Percentiles rank a stretch among this genome's conserved stretches.
Conservation (phyloP, 73 alveolate genomes). For the Tetrahymena elliotti region DNA sequence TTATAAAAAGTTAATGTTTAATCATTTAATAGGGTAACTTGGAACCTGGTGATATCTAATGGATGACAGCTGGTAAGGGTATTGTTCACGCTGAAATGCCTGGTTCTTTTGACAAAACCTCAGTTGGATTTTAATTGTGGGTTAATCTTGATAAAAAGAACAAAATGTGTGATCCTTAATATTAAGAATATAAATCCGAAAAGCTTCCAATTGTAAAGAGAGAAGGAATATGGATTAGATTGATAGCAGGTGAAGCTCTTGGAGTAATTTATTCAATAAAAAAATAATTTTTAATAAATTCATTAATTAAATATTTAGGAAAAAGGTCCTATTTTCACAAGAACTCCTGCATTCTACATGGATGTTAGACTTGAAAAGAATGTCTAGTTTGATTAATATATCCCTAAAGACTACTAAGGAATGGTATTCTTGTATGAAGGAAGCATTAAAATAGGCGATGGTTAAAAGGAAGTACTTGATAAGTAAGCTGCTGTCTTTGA, state of each 20-base stretch:
- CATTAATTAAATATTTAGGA: neutral
- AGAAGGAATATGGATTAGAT: slow-evolving; percentile 51
- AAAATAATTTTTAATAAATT: neutral
- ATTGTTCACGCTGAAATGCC: slow-evolving; percentile 91
- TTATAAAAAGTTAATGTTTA: neutral
- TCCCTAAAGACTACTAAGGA: slow-evolving; percentile 61
- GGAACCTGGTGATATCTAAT: slow-evolving; percentile 75
- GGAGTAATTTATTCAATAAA: slow-evolving; percentile 45
- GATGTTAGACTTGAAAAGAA: slow-evolving; percentile 55
- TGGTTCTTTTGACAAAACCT: slow-evolving; percentile 47
- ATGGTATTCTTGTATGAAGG: slow-evolving; percentile 60
- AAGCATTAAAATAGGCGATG: slow-evolving; percentile 15
- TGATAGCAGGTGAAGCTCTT: slow-evolving; percentile 82
- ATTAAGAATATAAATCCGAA: slow-evolving; percentile 50
- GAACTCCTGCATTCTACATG: slow-evolving; percentile 73
- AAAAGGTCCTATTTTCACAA: slow-evolving; percentile 75
- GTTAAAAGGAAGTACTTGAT: neutral
- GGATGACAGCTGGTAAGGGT: slow-evolving; percentile 98
- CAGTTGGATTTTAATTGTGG: slow-evolving; percentile 80
- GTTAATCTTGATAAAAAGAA: slow-evolving; percentile 53
- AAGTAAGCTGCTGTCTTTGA: slow-evolving; percentile 24
- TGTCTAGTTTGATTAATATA: slow-evolving; percentile 35
- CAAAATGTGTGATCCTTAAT: slow-evolving; percentile 69
- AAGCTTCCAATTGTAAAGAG: slow-evolving; percentile 46
- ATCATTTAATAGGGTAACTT: slow-evolving; percentile 21